These are phyloP conservation scores for Fagopyrum tataricum DNA, from an alignment of 148 eudicot genomes.

Conservation along the genomic window DNA sequence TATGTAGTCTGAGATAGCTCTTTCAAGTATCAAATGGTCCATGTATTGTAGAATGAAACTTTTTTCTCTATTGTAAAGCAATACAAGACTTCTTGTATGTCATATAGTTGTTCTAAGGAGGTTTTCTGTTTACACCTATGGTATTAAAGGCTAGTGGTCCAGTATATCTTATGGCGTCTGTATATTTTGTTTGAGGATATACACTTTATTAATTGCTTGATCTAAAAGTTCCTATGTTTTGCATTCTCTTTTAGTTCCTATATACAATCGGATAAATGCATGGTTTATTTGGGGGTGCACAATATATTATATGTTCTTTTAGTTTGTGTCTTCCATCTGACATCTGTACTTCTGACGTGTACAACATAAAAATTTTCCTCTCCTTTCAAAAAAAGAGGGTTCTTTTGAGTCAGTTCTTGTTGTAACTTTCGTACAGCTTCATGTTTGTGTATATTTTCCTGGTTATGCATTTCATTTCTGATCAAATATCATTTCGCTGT, in stretches of 20 bases:
- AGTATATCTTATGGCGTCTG: background rate
- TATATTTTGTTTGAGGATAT: background rate
- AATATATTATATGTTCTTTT: too few species aligned
- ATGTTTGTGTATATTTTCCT: background rate
- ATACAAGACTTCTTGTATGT: background rate
- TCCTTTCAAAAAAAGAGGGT: background rate
- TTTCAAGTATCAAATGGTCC: background rate
- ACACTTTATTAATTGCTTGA: background rate
- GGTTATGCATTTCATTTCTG: slow-evolving; percentile 12
- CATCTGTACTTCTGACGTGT: too few species aligned
- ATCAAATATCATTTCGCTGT: slow-evolving; percentile 16
- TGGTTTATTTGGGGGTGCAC: too few species aligned
- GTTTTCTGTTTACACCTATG: background rate
- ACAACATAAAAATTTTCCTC: too few species aligned
- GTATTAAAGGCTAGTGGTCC: background rate
- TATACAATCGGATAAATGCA: too few species aligned
- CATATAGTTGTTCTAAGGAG: background rate
- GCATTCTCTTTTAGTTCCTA: too few species aligned
- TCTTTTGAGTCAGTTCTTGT: background rate
- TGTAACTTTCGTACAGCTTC: background rate
- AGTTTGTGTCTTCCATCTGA: too few species aligned
- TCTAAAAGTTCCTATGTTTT: background rate
- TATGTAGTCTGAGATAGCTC: background rate
- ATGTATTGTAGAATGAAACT: background rate
- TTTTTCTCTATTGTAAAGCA: background rate